These are phyloP conservation scores for Talaromyces atroroseus DNA, from an alignment of 2,329 filamentous ascomycete genomes.

Conservation along the genomic window DNA sequence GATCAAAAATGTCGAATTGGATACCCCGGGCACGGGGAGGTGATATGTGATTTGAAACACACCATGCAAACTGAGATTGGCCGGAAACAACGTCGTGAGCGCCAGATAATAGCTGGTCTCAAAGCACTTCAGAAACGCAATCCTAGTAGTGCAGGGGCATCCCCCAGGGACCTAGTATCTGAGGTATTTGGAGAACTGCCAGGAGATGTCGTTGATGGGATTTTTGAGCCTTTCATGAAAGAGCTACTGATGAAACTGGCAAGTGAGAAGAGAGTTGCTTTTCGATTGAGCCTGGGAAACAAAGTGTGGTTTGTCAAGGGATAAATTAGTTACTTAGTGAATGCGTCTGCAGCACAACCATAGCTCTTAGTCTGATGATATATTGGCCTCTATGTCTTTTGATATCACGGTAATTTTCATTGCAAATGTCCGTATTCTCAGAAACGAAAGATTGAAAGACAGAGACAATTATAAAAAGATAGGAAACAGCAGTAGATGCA, in stretches of 20 bases:
- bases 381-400: too few relatives aligned
- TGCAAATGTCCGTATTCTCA: too few relatives aligned
- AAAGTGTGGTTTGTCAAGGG: slow-evolving; percentile 35
- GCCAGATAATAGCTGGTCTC: slow-evolving; percentile 34
- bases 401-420: too few relatives aligned
- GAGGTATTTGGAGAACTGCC: slow-evolving; percentile 36
- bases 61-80: slow-evolving; percentile 37
- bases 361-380: too few relatives aligned
- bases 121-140: slow-evolving; percentile 2
- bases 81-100: slow-evolving; percentile 36
- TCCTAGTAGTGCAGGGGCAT: slow-evolving; percentile 23
- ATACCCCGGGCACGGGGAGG: slow-evolving; percentile 43
- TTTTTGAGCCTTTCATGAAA: slow-evolving; percentile 40
- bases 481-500: too few relatives aligned
- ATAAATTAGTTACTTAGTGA: not conserved
- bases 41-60: slow-evolving; percentile 31
- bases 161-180: slow-evolving; percentile 39
- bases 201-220: slow-evolving; percentile 29
- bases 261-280: slow-evolving; percentile 39
- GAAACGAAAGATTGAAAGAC: too few relatives aligned
- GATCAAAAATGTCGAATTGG: slow-evolving; percentile 33
- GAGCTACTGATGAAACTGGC: slow-evolving; percentile 42
- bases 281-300: slow-evolving; percentile 30
- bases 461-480: too few relatives aligned
- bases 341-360: not conserved